phyloP scores from a whole-genome alignment of 2,329 filamentous ascomycete genomes.

The Amylocarpus encephaloides region DNA sequence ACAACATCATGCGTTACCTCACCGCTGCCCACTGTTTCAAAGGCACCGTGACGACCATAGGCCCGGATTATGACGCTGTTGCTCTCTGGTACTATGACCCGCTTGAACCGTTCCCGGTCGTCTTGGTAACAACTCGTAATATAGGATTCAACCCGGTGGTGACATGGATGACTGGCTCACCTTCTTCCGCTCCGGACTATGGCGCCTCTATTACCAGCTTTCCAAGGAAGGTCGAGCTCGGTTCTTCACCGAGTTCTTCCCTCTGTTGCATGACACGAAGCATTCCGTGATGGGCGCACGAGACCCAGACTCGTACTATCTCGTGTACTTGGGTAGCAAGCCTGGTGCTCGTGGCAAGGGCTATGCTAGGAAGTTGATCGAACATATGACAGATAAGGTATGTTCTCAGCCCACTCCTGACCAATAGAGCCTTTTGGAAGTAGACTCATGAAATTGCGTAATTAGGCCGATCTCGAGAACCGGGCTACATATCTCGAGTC shows the following conservation, averaged over 20 bases:
- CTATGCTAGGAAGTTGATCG: slow-evolving; percentile 64
- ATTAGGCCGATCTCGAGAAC: slow-evolving; percentile 58
- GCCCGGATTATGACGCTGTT: slow-evolving; percentile 69
- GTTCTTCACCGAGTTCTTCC: slow-evolving; percentile 72
- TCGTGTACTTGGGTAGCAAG: slow-evolving; percentile 77
- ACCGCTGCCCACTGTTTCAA: slow-evolving; percentile 69
- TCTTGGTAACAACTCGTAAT: neutral
- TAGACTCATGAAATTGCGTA: slow-evolving; percentile 26
- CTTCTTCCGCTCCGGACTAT: slow-evolving; percentile 67
- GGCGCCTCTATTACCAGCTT: slow-evolving; percentile 70
- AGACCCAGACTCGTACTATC: slow-evolving; percentile 67
- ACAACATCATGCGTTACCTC: slow-evolving; percentile 71
- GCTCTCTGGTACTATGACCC: slow-evolving; percentile 61
- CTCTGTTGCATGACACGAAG: slow-evolving; percentile 68
- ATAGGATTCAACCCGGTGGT: slow-evolving; percentile 68
- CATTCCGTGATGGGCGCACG: slow-evolving; percentile 58
- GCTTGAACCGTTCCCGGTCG: neutral
- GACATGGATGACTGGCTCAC: slow-evolving; percentile 70
- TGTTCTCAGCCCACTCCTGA: slow-evolving; percentile 15
- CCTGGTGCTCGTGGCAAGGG: slow-evolving; percentile 64
- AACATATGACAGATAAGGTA: slow-evolving; percentile 60
- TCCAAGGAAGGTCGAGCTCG: slow-evolving; percentile 64
- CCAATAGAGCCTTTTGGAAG: neutral
- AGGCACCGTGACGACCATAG: slow-evolving; percentile 68
- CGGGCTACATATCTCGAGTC: slow-evolving; percentile 73